A percentile compares a stretch with the other conserved stretches of the same genome.
These are phyloP conservation scores for Hypoxylon fragiforme DNA, from an alignment of 495 filamentous ascomycete species.

Conservation along the genomic window DNA sequence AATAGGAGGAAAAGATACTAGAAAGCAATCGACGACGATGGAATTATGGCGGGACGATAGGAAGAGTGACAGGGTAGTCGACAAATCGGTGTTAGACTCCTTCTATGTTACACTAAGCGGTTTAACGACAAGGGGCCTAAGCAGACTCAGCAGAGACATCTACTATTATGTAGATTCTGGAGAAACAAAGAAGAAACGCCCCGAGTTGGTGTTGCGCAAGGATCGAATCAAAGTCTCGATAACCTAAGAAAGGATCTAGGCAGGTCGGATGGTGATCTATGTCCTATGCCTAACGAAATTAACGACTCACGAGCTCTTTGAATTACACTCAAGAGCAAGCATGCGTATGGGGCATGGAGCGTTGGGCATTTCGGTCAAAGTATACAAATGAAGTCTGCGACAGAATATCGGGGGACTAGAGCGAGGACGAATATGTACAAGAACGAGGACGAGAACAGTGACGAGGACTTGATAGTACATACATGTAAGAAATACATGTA, in stretches of 20 bases:
- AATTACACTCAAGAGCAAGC: conserved; percentile 4
- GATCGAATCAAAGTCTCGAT: conserved; percentile 28
- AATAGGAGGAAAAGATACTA: conserved; percentile 7
- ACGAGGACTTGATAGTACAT: too few species aligned
- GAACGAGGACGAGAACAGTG: too few species aligned
- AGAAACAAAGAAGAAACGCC: conserved; percentile 9
- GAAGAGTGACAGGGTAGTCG: conserved; percentile 18
- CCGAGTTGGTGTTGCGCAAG: conserved; percentile 25
- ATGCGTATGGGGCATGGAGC: not conserved
- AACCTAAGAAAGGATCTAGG: conserved; percentile 1
- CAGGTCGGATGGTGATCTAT: not conserved
- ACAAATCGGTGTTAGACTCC: conserved; percentile 27
- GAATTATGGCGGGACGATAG: conserved; percentile 15
- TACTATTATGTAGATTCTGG: not conserved
- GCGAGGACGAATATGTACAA: too few species aligned
- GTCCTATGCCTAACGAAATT: conserved; percentile 17
- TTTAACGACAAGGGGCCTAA: conserved; percentile 24
- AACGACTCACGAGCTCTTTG: too few species aligned
- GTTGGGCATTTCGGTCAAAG: conserved; percentile 17
- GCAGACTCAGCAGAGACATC: too few species aligned
- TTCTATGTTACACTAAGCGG: conserved; percentile 23
- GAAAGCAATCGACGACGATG: conserved; percentile 13
- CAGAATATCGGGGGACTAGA: too few species aligned
- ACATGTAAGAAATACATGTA: too few species aligned
- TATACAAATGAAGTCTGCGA: too few species aligned